These are phyloP conservation scores for Aurifilum marmelostoma DNA, from an alignment of 2,329 filamentous ascomycete genomes.

Conservation along the genomic window DNA sequence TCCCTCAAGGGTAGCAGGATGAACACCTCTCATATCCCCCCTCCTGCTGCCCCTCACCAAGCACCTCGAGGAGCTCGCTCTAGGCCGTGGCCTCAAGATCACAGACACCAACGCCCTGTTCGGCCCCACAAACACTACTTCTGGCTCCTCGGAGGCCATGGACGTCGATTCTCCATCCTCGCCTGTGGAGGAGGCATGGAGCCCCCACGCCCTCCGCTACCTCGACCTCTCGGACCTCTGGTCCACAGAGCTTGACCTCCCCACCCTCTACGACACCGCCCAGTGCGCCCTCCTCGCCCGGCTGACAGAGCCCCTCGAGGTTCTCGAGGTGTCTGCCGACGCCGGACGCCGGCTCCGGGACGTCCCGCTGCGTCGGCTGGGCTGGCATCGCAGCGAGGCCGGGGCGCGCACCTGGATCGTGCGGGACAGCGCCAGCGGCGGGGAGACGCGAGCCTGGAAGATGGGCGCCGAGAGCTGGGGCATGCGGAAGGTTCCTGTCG, in stretches of 20 bases:
- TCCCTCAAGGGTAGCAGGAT: slow-evolving; percentile 78
- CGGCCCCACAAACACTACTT: slow-evolving; percentile 43
- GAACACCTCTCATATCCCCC: slow-evolving; percentile 64
- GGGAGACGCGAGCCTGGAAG: slow-evolving; percentile 68
- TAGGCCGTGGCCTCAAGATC: slow-evolving; percentile 70
- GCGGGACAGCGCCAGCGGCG: slow-evolving; percentile 47
- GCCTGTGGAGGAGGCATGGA: slow-evolving; percentile 45
- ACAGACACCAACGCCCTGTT: slow-evolving; percentile 69
- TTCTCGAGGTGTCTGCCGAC: slow-evolving; percentile 74
- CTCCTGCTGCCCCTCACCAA: slow-evolving; percentile 68
- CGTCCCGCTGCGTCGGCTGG: slow-evolving; percentile 61
- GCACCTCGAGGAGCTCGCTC: slow-evolving; percentile 74
- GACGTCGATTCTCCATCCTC: slow-evolving; percentile 29
- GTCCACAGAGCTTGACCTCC: slow-evolving; percentile 62
- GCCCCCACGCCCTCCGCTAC: slow-evolving; percentile 68
- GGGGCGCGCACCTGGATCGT: slow-evolving; percentile 70
- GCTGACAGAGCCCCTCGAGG: slow-evolving; percentile 70
- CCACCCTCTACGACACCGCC: slow-evolving; percentile 53
- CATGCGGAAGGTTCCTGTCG: slow-evolving; percentile 90
- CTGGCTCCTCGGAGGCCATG: slow-evolving; percentile 29
- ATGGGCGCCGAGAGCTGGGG: slow-evolving; percentile 85
- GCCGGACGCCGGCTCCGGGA: slow-evolving; percentile 65
- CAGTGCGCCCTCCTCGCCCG: slow-evolving; percentile 59
- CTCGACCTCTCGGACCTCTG: slow-evolving; percentile 76
- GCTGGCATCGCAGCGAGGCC: slow-evolving; percentile 74